A percentile compares a stretch with the other conserved stretches of the same genome.
These are phyloP conservation scores for Talaromyces sp. DNA, from an alignment of 2,329 filamentous ascomycete species.

Conservation along the genomic window DNA sequence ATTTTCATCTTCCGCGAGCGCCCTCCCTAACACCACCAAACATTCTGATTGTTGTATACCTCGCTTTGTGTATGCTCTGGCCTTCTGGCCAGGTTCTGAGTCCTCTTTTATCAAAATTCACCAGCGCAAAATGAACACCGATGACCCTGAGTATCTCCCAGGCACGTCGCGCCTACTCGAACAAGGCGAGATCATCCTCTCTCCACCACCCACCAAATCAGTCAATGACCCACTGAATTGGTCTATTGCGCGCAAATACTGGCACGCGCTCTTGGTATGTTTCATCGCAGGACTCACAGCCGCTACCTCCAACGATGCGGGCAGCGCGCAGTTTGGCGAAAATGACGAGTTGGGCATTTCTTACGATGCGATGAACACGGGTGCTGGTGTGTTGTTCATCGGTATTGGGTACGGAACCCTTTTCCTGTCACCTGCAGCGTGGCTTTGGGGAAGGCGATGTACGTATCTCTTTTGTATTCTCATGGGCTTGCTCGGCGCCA, in stretches of 20 bases:
- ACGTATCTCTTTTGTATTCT: slow-evolving; percentile 54
- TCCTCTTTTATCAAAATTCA: background rate
- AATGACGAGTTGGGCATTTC: slow-evolving; percentile 50
- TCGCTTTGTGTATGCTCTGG: slow-evolving; percentile 12
- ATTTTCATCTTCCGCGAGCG: slow-evolving; percentile 16
- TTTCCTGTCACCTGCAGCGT: slow-evolving; percentile 51
- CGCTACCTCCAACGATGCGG: slow-evolving; percentile 55
- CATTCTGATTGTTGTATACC: background rate
- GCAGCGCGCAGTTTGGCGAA: slow-evolving; percentile 50
- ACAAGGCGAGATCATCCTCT: slow-evolving; percentile 48
- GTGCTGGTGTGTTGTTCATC: slow-evolving; percentile 55
- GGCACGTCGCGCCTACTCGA: slow-evolving; percentile 28
- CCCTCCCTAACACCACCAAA: slow-evolving; percentile 9
- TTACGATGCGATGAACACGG: slow-evolving; percentile 53
- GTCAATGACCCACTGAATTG: slow-evolving; percentile 55
- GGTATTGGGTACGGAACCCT: slow-evolving; percentile 56
- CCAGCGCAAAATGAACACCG: slow-evolving; percentile 6
- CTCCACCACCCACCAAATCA: slow-evolving; percentile 52
- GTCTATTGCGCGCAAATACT: slow-evolving; percentile 47
- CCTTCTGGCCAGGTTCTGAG: slow-evolving; percentile 12
- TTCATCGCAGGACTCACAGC: slow-evolving; percentile 55
- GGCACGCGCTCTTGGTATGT: slow-evolving; percentile 51
- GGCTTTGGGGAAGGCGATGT: slow-evolving; percentile 53
- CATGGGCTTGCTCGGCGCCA: slow-evolving; percentile 49
- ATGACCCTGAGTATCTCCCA: slow-evolving; percentile 22